phyloP scores from a whole-genome alignment of 2,329 filamentous ascomycete genomes.

The Penicillium corylophilum region DNA sequence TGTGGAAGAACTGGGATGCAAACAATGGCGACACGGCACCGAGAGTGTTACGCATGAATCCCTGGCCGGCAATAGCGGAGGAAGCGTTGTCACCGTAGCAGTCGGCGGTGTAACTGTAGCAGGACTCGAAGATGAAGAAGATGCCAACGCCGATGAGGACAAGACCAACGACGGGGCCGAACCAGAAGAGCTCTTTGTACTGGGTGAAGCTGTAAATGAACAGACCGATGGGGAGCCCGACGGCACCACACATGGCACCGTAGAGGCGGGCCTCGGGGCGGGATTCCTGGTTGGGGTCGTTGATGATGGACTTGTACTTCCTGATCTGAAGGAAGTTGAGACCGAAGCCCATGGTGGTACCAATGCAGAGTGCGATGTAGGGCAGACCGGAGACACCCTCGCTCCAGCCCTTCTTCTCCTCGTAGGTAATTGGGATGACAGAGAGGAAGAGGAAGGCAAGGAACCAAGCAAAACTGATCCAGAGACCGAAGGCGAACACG shows the following conservation, averaged over 20 bases:
- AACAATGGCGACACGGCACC: constrained; percentile 55
- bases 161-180: constrained; percentile 51
- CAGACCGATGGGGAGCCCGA: constrained; percentile 50
- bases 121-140: constrained; percentile 48
- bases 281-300: constrained; percentile 32
- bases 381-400: constrained; percentile 52
- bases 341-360: constrained; percentile 50
- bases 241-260: constrained; percentile 50
- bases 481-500: constrained; percentile 52
- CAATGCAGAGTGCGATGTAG: constrained; percentile 53
- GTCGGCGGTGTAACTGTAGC: constrained; percentile 53
- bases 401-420: constrained; percentile 53
- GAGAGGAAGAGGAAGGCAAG: constrained; percentile 56
- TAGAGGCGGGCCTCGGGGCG: constrained; percentile 50
- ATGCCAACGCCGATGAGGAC: constrained; percentile 54
- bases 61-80: constrained; percentile 51
- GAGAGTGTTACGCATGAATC: constrained; percentile 54
- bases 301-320: constrained; percentile 49
- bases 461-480: constrained; percentile 56
- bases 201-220: constrained; percentile 58
- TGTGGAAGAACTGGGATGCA: constrained; percentile 54
- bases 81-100: constrained; percentile 49
- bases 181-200: constrained; percentile 51
- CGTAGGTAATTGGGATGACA: constrained; percentile 52
- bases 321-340: constrained; percentile 53